phyloP scores from a whole-genome alignment of 192 early-diverging fungal species.

The Gonapodya sp. region DNA sequence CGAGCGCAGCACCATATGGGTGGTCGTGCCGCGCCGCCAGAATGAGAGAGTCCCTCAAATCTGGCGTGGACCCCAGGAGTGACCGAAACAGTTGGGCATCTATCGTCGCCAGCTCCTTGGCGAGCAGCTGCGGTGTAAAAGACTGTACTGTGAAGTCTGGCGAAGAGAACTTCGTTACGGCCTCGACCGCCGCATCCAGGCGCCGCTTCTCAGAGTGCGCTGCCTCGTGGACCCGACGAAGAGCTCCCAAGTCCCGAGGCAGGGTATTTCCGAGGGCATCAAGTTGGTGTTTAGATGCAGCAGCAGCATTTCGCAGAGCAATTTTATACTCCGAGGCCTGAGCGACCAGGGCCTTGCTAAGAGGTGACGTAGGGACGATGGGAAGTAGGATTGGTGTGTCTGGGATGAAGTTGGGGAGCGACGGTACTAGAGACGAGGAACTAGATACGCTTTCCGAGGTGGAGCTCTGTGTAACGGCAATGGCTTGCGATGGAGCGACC shows the following conservation, averaged over 20 bases:
- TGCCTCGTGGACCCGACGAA: background rate
- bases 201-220: background rate
- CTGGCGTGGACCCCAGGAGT: background rate
- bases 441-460: background rate
- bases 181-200: background rate
- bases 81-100: background rate
- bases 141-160: background rate
- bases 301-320: background rate
- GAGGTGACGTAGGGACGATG: background rate
- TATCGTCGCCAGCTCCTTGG: background rate
- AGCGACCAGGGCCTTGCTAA: background rate
- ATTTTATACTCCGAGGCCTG: background rate
- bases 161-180: background rate
- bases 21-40: background rate
- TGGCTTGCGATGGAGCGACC: too few species aligned
- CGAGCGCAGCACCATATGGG: background rate
- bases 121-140: background rate
- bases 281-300: background rate
- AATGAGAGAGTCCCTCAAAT: background rate
- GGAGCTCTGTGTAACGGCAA: background rate
- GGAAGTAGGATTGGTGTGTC: background rate
- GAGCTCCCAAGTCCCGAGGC: background rate
- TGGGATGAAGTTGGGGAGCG: background rate
- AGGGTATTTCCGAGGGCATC: background rate
- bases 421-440: background rate